Evolutionary conservation across 306 rosid species (phyloP), one percentile per base, ranked within the genome.

Genomic region (Crotalaria pallida): DNA sequence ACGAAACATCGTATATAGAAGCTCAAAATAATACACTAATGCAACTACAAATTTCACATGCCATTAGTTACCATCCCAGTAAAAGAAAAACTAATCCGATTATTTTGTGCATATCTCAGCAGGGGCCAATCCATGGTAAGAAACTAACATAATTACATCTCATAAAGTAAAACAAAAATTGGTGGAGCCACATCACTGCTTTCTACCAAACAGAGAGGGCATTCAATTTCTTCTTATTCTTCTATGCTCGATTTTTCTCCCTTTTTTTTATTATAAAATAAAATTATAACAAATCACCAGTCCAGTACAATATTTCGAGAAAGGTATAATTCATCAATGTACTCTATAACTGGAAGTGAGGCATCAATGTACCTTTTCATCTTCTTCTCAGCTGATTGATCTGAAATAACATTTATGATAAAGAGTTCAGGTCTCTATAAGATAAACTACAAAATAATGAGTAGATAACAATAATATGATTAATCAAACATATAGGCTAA

Each of bases 331-430:
- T 83, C 71, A 84, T 94, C 99, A 3, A 94, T 84, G 86, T 91
- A 94, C 8, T 88, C 83, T 23, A 91, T 86, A 16, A 94, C 78
- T 10, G 95, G 88, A 75, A 44, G 49, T 1, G 91, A 81, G 3
- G 95, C 97, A 21, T 68, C 18, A 65, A 88, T 84, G 77, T 88
- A 94, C 80, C 96, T 86, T 65, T 44, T 85, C 99, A 94, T 90
- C 77, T 91, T 90, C 86, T 87, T 86, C 79, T 80, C 92, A 10
- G 96, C 92, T 7, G 97, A 85, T 72, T 75, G 76, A 79, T 80
- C 99, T 94, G 96, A 61, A 82, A 83, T 27, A 60, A 23, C 53
- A 67, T 55, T n/a, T 41, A 63, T 34, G 33, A 53, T 10, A 68
- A 68, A 68, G 49, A 19, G 33, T 22, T 65, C 18, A 72, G 22